A percentile compares a stretch with the other conserved stretches of the same genome.
These are phyloP conservation scores for Thermothielavioides terrestris DNA, from an alignment of 495 filamentous ascomycete species.

Conservation along the genomic window DNA sequence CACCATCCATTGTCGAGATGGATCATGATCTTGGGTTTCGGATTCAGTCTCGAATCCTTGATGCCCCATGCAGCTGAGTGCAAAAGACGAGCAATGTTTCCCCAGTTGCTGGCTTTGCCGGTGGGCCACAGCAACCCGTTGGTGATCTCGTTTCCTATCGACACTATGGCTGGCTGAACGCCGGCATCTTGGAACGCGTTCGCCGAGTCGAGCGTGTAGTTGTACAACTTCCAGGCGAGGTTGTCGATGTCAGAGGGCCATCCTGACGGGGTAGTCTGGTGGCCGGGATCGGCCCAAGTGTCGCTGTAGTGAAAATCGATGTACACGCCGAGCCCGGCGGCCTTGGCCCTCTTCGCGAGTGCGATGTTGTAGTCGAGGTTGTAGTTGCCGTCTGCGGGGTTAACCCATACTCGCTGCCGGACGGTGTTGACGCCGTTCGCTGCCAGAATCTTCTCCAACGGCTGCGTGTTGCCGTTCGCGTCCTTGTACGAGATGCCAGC, in stretches of 20 bases:
- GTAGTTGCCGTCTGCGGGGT: conserved; percentile 55
- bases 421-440: conserved; percentile 61
- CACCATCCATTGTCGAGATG: conserved; percentile 61
- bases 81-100: conserved; percentile 52
- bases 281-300: conserved; percentile 46
- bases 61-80: conserved; percentile 55
- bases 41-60: conserved; percentile 49
- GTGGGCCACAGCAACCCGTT: conserved; percentile 56
- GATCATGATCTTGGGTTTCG: conserved; percentile 56
- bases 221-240: conserved; percentile 54
- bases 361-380: conserved; percentile 61
- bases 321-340: conserved; percentile 55
- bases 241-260: conserved; percentile 53
- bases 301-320: conserved; percentile 65
- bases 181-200: conserved; percentile 49
- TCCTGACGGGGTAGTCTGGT: conserved; percentile 47
- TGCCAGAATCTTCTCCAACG: conserved; percentile 55
- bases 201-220: conserved; percentile 53
- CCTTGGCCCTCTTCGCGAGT: conserved; percentile 55
- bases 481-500: conserved; percentile 53
- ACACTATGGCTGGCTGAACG: conserved; percentile 52
- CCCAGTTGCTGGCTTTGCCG: conserved; percentile 42
- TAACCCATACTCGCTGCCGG: conserved; percentile 66
- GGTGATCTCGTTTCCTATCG: conserved; percentile 64
- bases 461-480: conserved; percentile 39